These are phyloP conservation scores for Lachnellula subtilissima DNA, from an alignment of 2,329 filamentous ascomycete genomes.

Conservation along the genomic window DNA sequence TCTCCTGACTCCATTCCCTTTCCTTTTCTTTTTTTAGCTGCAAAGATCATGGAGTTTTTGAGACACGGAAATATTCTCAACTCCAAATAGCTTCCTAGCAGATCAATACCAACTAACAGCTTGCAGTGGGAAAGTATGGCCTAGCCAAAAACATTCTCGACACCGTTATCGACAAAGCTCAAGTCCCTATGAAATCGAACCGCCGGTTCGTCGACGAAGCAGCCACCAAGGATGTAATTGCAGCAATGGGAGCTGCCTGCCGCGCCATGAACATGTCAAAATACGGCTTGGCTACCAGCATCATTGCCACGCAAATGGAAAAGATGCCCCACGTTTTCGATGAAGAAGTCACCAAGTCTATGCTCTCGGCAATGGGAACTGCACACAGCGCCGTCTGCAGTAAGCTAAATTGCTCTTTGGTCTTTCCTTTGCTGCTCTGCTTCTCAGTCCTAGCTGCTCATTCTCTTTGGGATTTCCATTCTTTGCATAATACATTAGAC, in stretches of 20 bases:
- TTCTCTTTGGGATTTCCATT: too few relatives aligned
- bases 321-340: background rate
- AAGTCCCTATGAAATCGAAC: background rate
- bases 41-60: too few relatives aligned
- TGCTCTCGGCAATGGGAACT: background rate
- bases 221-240: background rate
- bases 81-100: background rate
- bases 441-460: too few relatives aligned
- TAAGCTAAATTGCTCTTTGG: background rate
- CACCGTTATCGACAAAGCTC: background rate
- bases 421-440: too few relatives aligned
- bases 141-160: background rate
- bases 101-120: background rate
- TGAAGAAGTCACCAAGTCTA: background rate
- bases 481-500: too few relatives aligned
- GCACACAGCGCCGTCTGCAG: background rate
- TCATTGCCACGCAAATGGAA: background rate
- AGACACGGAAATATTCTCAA: background rate
- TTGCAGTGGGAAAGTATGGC: background rate
- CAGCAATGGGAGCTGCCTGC: background rate
- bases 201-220: background rate
- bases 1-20: background rate
- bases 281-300: background rate
- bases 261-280: background rate
- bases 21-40: background rate